These are phyloP conservation scores for Oryza rufipogon DNA, from an alignment of 176 grass and related monocot genomes.

Conservation along the genomic window DNA sequence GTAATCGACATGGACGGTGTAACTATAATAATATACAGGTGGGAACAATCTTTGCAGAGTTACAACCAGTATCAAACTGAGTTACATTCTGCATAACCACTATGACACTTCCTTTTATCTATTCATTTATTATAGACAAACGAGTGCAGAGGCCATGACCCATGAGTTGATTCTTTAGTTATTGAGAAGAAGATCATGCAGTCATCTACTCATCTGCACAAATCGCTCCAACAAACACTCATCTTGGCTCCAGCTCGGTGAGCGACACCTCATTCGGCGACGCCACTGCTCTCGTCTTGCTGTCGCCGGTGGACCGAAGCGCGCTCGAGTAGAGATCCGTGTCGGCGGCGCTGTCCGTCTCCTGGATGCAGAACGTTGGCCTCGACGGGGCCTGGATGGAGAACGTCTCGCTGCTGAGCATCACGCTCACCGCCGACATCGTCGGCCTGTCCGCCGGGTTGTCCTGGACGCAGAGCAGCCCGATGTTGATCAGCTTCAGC, in stretches of 20 bases:
- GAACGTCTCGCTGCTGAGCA: slow-evolving; percentile 54
- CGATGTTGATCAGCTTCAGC: slow-evolving; percentile 50
- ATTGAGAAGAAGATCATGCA: background rate
- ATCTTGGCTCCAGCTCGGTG: slow-evolving; percentile 38
- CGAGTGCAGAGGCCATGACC: background rate
- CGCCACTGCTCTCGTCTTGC: background rate
- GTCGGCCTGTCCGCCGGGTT: slow-evolving; percentile 46
- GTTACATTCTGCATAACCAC: too few relatives aligned
- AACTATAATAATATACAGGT: too few relatives aligned
- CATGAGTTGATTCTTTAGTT: background rate
- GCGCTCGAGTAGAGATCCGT: background rate
- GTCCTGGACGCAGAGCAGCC: slow-evolving; percentile 72
- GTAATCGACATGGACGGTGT: too few relatives aligned
- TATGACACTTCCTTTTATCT: too few relatives aligned
- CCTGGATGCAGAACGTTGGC: slow-evolving; percentile 56
- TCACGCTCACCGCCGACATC: slow-evolving; percentile 56
- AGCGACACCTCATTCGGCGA: slow-evolving; percentile 27
- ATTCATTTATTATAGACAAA: too few relatives aligned
- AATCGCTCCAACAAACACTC: background rate
- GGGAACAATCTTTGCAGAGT: too few relatives aligned
- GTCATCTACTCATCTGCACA: background rate
- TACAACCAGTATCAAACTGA: too few relatives aligned
- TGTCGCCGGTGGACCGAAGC: background rate
- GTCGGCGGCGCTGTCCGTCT: background rate
- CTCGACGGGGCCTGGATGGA: slow-evolving; percentile 43